A percentile compares a stretch with the other conserved stretches of the same genome.
Evolutionary conservation across 148 eudicot species (phyloP).

Genomic region (Drosera capensis): DNA sequence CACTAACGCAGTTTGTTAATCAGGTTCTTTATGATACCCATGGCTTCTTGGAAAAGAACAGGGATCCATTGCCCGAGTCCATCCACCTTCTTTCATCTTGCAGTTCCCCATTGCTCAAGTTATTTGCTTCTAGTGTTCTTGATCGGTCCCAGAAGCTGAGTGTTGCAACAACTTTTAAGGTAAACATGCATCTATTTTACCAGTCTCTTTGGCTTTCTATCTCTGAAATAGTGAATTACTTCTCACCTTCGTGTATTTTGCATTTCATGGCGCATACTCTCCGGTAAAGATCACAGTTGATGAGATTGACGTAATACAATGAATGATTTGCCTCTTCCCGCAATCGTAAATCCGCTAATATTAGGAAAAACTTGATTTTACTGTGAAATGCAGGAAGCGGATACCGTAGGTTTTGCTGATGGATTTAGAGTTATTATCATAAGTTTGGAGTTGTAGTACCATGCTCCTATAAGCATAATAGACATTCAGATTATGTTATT

Average conservation of each 20-base stretch:
- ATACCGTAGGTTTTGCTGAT: too few species aligned
- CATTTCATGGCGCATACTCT: neutral
- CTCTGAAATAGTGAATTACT: neutral
- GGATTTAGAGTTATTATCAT: too few species aligned
- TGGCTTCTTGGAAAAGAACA: conserved; percentile 82
- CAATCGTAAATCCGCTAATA: too few species aligned
- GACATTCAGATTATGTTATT: too few species aligned
- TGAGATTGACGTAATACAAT: too few species aligned
- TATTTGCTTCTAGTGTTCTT: conserved; percentile 38
- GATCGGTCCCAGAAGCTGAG: conserved; percentile 42
- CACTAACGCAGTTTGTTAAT: neutral
- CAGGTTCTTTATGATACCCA: conserved; percentile 63
- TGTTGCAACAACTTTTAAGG: conserved; percentile 82
- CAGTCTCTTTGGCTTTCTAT: neutral
- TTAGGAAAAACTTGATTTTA: too few species aligned
- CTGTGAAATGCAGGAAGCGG: too few species aligned
- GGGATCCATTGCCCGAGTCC: conserved; percentile 57
- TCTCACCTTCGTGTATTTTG: neutral
- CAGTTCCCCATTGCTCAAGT: conserved; percentile 29
- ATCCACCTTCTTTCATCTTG: conserved; percentile 53
- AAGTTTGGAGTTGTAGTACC: too few species aligned
- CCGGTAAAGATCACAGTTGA: too few species aligned
- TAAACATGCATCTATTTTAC: conserved; percentile 11
- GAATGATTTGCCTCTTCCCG: too few species aligned
- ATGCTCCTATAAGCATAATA: too few species aligned